These are phyloP conservation scores for Hypoxylon sp. DNA, from an alignment of 2,329 filamentous ascomycete species.

Conservation along the genomic window DNA sequence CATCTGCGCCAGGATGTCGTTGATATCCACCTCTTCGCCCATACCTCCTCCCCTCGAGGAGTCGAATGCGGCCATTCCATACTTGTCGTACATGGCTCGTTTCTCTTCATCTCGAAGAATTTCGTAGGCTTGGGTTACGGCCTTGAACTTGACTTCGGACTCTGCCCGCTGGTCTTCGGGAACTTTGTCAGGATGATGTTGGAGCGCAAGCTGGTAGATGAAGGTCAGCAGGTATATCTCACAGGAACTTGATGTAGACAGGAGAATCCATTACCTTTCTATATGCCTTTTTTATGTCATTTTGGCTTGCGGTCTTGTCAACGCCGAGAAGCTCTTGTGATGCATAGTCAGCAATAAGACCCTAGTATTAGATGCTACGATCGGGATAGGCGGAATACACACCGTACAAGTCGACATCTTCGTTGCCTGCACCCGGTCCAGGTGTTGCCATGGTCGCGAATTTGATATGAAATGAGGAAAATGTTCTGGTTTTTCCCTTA, in stretches of 20 bases:
- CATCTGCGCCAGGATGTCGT: constrained; percentile 95
- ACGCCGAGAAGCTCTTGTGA: constrained; percentile 82
- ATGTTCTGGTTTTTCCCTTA: constrained; percentile 21
- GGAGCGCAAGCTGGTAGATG: constrained; percentile 79
- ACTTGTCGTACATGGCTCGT: constrained; percentile 89
- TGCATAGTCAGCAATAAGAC: constrained; percentile 31
- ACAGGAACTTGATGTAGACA: constrained; percentile 14
- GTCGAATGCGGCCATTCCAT: constrained; percentile 97
- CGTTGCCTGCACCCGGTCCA: constrained; percentile 51
- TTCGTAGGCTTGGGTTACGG: constrained; percentile 94
- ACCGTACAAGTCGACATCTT: constrained; percentile 73
- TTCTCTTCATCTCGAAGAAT: constrained; percentile 97
- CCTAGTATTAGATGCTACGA: constrained; percentile 4
- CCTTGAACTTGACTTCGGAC: constrained; percentile 93
- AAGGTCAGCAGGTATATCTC: constrained; percentile 22
- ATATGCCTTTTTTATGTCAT: constrained; percentile 95
- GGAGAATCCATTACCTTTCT: constrained; percentile 76
- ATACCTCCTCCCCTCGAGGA: constrained; percentile 75
- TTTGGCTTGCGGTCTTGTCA: constrained; percentile 77
- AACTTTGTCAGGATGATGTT: constrained; percentile 96
- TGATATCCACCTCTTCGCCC: constrained; percentile 83
- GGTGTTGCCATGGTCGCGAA: constrained; percentile 50
- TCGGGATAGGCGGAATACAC: constrained; percentile 38
- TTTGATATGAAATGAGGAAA: constrained; percentile 17
- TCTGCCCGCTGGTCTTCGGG: constrained; percentile 85